These are phyloP conservation scores for Kazachstania martiniae DNA, from an alignment of 805 yeast genomes.

Conservation along the genomic window DNA sequence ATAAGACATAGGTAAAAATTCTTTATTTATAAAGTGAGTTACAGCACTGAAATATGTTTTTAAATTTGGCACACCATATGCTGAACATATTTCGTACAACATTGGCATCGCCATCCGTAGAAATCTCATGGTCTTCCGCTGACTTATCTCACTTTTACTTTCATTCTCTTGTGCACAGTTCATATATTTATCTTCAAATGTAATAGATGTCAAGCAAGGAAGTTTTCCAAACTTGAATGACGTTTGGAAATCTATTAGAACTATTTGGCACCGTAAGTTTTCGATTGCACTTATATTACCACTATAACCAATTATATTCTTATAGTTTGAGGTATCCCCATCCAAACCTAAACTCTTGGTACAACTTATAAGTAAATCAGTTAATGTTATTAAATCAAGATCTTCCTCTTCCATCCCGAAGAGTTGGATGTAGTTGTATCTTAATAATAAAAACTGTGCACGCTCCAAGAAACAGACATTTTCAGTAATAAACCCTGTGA, in stretches of 20 bases:
- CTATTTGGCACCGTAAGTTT: constrained; percentile 19
- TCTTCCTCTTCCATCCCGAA: background rate
- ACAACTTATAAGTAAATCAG: background rate
- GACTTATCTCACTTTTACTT: too few species aligned
- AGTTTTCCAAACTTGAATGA: constrained; percentile 20
- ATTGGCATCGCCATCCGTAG: constrained; percentile 13
- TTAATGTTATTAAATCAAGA: background rate
- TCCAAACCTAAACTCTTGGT: background rate
- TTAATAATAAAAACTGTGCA: background rate
- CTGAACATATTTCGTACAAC: constrained; percentile 5
- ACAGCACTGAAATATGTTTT: background rate
- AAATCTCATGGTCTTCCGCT: constrained; percentile 8
- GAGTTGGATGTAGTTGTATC: background rate
- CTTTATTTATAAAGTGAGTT: constrained; percentile 5
- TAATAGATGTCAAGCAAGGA: constrained; percentile 1
- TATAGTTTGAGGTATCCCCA: background rate
- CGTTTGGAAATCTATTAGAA: constrained; percentile 15
- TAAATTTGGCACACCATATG: constrained; percentile 8
- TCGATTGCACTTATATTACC: constrained; percentile 16
- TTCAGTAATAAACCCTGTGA: background rate
- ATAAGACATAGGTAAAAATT: constrained; percentile 8
- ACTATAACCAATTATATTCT: too few species aligned
- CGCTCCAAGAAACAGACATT: background rate
- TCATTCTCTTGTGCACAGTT: background rate
- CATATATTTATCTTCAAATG: constrained; percentile 3